phyloP scores from a whole-genome alignment of 2,329 filamentous ascomycete genomes.

The Talaromyces sp. region DNA sequence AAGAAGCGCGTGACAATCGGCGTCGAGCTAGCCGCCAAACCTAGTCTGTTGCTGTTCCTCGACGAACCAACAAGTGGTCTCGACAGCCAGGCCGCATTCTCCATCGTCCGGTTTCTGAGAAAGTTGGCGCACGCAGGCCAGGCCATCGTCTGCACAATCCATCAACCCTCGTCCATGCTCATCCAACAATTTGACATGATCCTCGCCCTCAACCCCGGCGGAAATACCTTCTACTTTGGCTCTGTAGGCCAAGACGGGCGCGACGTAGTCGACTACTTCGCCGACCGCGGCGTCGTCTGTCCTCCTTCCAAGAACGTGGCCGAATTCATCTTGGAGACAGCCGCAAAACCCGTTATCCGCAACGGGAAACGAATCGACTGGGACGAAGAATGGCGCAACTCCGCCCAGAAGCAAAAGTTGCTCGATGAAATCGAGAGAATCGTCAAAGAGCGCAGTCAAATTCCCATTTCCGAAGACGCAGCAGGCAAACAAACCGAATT shows the following conservation, averaged over 20 bases:
- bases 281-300: constrained; percentile 63
- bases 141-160: constrained; percentile 72
- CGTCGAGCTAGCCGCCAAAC: constrained; percentile 70
- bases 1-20: constrained; percentile 71
- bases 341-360: constrained; percentile 55
- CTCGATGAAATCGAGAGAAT: constrained; percentile 66
- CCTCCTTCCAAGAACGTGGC: constrained; percentile 66
- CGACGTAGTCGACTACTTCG: constrained; percentile 67
- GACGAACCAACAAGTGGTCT: constrained; percentile 72
- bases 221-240: constrained; percentile 72
- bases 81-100: constrained; percentile 67
- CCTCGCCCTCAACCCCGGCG: constrained; percentile 65
- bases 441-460: constrained; percentile 56
- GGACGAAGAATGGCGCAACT: constrained; percentile 72
- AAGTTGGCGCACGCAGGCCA: constrained; percentile 67
- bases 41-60: constrained; percentile 65
- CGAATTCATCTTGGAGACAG: constrained; percentile 66
- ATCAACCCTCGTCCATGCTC: constrained; percentile 67
- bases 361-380: constrained; percentile 64
- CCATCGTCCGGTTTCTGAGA: constrained; percentile 66
- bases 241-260: constrained; percentile 66
- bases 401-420: constrained; percentile 59
- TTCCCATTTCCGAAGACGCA: constrained; percentile 38
- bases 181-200: constrained; percentile 74
- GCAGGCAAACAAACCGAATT: constrained; percentile 53